Conservation (phyloP, 129 eudicot genomes). For the sunflower (Helianthus annuus) region HanXRQr2.0-SUNRISE NC_035440.2:66289015-66289514, state of each 20-base stretch:
- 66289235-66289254: conserved; percentile 62
- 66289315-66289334: conserved; percentile 63
- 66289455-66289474: too few relatives aligned
- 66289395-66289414: background rate
- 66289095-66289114: background rate
- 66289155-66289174: background rate
- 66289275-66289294: conserved; percentile 75
- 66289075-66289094: conserved; percentile 40
- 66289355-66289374: conserved; percentile 70
- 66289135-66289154: background rate
- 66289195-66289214: conserved; percentile 86
- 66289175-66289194: conserved; percentile 66
- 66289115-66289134: background rate
- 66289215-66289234: conserved; percentile 77
- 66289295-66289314: conserved; percentile 75
- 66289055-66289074: conserved; percentile 29
- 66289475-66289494: too few relatives aligned
- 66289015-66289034: conserved; percentile 47
- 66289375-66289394: conserved; percentile 50
- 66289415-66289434: background rate
- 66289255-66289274: conserved; percentile 69
- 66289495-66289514: too few relatives aligned
- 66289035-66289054: conserved; percentile 33
- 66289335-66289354: conserved; percentile 56
- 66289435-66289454: background rate